phyloP scores from a whole-genome alignment of 495 filamentous ascomycete species.

The Tirmania nivea region DNA sequence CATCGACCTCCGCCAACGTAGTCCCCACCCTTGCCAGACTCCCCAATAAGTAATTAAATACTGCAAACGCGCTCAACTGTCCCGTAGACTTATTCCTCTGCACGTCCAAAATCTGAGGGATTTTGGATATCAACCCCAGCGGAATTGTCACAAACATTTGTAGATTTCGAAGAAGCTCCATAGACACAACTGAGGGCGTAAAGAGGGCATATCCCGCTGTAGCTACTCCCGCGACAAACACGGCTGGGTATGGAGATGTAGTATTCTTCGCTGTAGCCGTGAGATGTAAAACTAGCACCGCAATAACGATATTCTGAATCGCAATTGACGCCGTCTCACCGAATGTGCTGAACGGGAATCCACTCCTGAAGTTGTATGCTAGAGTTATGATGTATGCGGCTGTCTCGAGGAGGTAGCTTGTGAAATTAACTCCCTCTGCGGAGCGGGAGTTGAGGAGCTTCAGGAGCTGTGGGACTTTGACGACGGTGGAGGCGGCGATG shows the following conservation, averaged over 20 bases:
- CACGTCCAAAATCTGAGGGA: constrained; percentile 75
- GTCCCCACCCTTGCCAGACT: constrained; percentile 90
- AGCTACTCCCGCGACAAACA: constrained; percentile 56
- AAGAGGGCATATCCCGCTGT: constrained; percentile 46
- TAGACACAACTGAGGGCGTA: constrained; percentile 40
- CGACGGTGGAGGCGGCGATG: constrained; percentile 62
- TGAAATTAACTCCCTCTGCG: constrained; percentile 62
- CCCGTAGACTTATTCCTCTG: constrained; percentile 70
- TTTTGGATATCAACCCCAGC: constrained; percentile 65
- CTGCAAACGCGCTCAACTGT: constrained; percentile 86
- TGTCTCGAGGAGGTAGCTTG: constrained; percentile 80
- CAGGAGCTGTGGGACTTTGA: constrained; percentile 90
- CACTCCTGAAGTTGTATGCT: constrained; percentile 71
- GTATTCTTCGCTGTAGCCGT: constrained; percentile 29
- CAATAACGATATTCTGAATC: constrained; percentile 75
- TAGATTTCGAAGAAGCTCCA: constrained; percentile 54
- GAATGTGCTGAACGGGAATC: constrained; percentile 87
- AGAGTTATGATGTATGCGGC: constrained; percentile 62
- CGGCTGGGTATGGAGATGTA: constrained; percentile 31
- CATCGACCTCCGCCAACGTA: constrained; percentile 85
- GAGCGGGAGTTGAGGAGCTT: constrained; percentile 66
- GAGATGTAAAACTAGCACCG: constrained; percentile 62
- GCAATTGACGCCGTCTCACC: constrained; percentile 84
- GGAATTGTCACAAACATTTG: constrained; percentile 40
- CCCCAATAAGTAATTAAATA: constrained; percentile 91